Base-by-base conservation (phyloP, 106 monocot species). In the Allium sativum region DNA sequence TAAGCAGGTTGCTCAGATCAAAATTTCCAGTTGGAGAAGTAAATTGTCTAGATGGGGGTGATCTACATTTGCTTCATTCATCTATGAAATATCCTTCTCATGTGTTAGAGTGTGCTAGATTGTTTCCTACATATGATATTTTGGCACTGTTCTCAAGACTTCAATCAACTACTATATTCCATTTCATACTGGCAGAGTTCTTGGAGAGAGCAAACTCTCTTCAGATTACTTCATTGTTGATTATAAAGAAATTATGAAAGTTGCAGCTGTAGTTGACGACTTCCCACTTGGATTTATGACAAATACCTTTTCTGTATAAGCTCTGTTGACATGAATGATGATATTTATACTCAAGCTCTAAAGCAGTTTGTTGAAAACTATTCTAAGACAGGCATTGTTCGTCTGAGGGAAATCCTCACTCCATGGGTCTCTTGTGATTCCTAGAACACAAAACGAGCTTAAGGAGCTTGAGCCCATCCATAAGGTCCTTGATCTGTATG, bases 381-480 rank as follows among this genome's bases (percentile, higher is more conserved):
- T 79, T 85, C 93, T 66, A 89, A 72, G 61, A 94, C 85, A 43
- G 83, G 93, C 10, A 60, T 81, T 64, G 93, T 94, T 81, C 72
- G 78, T 16, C 86, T 94, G 53, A 72, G 71, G 66, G 93, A 89
- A 69, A 86, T 94, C 61, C 89, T 94, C 68, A 83, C 89, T 56
- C 83, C 93, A 62, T 83, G 85, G 83, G 65, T 78, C 76, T 43
- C 65, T 94, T 19, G 50, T 66, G 53, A 71, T 86, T 31, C 93
- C 89, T 40, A 89, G 81, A 60, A 69, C 89, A 42, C 89, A 89
- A 9, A 81, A 48, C 53, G 74, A 61, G 69, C 80, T 94, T 21
- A 78, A 79, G 74, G 93, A 94, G 64, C 83, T 94, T 70, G 93
- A 94, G 79, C 89, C 93, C 8, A 64, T 94, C 75, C 93, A 94